Evolutionary conservation across 1,284 basidiomycete species (phyloP), one percentile per base, ranked within the genome.

Genomic region (Papiliotrema fonsecae): DNA sequence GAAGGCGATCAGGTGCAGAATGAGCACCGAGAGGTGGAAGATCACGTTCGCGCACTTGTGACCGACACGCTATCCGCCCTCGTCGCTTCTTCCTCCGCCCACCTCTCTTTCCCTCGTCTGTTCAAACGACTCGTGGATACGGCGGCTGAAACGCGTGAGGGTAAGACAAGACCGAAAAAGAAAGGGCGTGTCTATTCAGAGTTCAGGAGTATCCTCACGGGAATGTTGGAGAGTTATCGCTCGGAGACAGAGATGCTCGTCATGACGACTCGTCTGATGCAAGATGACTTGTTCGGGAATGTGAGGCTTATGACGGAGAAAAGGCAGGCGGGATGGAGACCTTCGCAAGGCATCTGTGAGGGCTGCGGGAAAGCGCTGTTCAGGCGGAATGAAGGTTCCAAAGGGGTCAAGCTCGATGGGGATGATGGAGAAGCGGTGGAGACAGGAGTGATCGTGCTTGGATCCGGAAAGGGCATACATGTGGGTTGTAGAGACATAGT

Each of bases 181-280:
- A 53, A 52, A 34, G 54, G 58, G 25, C n/a, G 64, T 18, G 83
- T 85, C 5, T 97, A 97, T 69, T 84, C 86, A 28, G 92, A 97
- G 70, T 94, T 97, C 72, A 81, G 91, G 38, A 81, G 83, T 4
- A 91, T 98, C 50, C 77, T 98, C 21, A 86, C 85, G 0, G 87
- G 89, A 26, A 98, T 98, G 90, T 76, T 97, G 56, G 89, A 93
- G 61, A 87, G 90, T 2, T 97, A 97, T 75, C 83, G 86, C 21
- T 83, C 87, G 5, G 92, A 98, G 57, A 85, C 86, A 22, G 93
- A 97, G 60, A 82, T 94, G 77, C 77, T 98, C n/a, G 75, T 79
- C 28, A 90, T 97, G 64, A 87, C 89, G 14, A 88, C 87, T 60
- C 83, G 85, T 53, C 77, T 97, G 22, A 77, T 93, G 34, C 82